phyloP scores from a whole-genome alignment of 2,329 filamentous ascomycete genomes.

The Phoma sp. region DNA sequence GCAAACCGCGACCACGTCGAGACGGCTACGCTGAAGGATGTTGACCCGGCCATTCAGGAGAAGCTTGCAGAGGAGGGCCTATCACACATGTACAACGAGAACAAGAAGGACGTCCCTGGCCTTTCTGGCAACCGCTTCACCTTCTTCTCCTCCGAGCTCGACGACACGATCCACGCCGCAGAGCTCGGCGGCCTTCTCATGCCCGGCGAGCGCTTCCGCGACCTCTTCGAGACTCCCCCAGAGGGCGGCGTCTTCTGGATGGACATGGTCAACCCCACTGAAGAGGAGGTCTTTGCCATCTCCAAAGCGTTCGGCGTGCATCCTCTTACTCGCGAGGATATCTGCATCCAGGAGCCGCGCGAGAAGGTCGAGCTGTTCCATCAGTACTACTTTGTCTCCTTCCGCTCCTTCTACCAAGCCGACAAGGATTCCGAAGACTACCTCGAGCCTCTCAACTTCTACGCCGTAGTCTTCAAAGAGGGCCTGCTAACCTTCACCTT shows the following conservation, averaged over 20 bases:
- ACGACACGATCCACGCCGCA: constrained; percentile 89
- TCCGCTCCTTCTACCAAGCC: constrained; percentile 88
- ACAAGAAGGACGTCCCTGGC: constrained; percentile 53
- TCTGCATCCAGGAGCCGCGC: constrained; percentile 90
- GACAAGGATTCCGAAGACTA: constrained; percentile 82
- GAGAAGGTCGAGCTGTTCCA: constrained; percentile 99
- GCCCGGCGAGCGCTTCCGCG: constrained; percentile 87
- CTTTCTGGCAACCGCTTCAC: constrained; percentile 78
- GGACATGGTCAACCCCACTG: constrained; percentile 88
- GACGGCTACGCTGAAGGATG: constrained; percentile 37
- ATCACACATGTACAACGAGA: constrained; percentile 44
- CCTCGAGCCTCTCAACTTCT: constrained; percentile 94
- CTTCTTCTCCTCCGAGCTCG: constrained; percentile 95
- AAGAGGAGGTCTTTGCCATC: constrained; percentile 85
- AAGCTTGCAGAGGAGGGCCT: constrained; percentile 52
- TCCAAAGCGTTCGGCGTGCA: constrained; percentile 96
- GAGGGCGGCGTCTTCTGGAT: constrained; percentile 97
- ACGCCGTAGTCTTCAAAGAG: constrained; percentile 95
- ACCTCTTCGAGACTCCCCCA: constrained; percentile 77
- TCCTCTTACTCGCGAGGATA: constrained; percentile 94
- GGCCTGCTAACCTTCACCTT: constrained; percentile 96
- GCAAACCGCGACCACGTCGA: constrained; percentile 47
- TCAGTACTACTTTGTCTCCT: constrained; percentile 97
- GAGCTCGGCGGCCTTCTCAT: constrained; percentile 88
- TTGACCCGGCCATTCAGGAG: constrained; percentile 50